These are phyloP conservation scores for Mycena alexandri DNA, from an alignment of 768 basidiomycete genomes.

Conservation along the genomic window DNA sequence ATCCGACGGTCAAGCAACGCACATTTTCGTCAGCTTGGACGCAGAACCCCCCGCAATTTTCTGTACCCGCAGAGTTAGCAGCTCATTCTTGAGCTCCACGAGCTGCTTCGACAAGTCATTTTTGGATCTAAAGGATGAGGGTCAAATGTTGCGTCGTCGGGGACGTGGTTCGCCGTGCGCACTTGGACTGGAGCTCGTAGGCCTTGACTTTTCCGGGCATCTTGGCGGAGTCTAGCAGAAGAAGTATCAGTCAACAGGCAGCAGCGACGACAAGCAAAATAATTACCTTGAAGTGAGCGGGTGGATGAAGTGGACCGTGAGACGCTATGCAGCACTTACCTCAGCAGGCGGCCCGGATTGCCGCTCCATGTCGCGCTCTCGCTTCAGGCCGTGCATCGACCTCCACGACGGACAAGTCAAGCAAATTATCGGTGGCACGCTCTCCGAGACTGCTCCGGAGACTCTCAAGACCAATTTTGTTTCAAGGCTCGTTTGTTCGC, in stretches of 20 bases:
- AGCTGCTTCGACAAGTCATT: conserved; percentile 97
- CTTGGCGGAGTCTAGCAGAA: conserved; percentile 51
- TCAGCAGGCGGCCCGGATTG: too few relatives aligned
- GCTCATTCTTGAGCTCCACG: conserved; percentile 94
- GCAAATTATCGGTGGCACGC: conserved; percentile 96
- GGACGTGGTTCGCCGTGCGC: conserved; percentile 47
- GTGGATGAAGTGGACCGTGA: too few relatives aligned
- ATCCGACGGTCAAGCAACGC: conserved; percentile 47
- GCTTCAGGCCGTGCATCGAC: conserved; percentile 89
- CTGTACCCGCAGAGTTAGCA: conserved; percentile 93
- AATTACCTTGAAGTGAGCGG: too few relatives aligned
- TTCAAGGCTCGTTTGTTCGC: conserved; percentile 70
- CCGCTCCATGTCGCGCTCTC: conserved; percentile 17
- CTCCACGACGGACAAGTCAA: conserved; percentile 96
- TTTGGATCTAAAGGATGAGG: conserved; percentile 77
- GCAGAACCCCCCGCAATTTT: conserved; percentile 97
- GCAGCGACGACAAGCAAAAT: too few relatives aligned
- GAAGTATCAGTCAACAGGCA: too few relatives aligned
- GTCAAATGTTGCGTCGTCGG: conserved; percentile 26
- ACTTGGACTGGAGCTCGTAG: conserved; percentile 97
- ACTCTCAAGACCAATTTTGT: conserved; percentile 90
- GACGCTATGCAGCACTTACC: too few relatives aligned
- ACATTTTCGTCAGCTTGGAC: conserved; percentile 98
- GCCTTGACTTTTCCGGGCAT: conserved; percentile 96
- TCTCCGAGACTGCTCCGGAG: conserved; percentile 75